phyloP scores from a whole-genome alignment of 306 rosid genomes.

The Fagus sylvatica region DNA sequence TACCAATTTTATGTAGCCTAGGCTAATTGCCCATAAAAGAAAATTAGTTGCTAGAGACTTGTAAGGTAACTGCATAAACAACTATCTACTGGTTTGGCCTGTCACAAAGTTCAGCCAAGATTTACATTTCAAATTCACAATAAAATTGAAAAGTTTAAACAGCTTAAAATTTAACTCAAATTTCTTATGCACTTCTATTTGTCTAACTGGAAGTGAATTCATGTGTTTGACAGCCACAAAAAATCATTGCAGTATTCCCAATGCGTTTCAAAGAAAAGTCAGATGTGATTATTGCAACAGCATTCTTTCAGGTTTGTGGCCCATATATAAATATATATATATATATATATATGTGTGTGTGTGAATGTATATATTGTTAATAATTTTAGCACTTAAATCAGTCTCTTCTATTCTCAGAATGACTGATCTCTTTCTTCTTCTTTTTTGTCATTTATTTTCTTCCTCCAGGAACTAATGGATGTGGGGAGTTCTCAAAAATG shows the following conservation, averaged over 20 bases:
- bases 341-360: too few relatives aligned
- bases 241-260: conserved; percentile 73
- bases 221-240: conserved; percentile 62
- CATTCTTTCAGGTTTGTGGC: conserved; percentile 80
- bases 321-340: background rate
- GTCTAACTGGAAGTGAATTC: conserved; percentile 11
- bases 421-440: conserved; percentile 5
- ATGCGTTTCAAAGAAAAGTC: conserved; percentile 73
- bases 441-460: conserved; percentile 11
- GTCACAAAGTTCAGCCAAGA: background rate
- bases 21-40: background rate
- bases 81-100: background rate
- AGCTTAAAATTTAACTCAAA: background rate
- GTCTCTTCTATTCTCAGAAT: conserved; percentile 5
- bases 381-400: background rate
- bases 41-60: background rate
- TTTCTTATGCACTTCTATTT: conserved; percentile 17
- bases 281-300: conserved; percentile 76
- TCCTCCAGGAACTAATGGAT: conserved; percentile 75
- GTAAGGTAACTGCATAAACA: background rate
- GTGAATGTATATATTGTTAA: background rate
- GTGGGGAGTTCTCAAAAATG: conserved; percentile 79
- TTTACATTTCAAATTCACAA: background rate
- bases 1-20: background rate
- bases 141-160: background rate